These are phyloP conservation scores for Fraxinus ornus DNA, from an alignment of 305 asterid genomes.

Conservation along the genomic window DNA sequence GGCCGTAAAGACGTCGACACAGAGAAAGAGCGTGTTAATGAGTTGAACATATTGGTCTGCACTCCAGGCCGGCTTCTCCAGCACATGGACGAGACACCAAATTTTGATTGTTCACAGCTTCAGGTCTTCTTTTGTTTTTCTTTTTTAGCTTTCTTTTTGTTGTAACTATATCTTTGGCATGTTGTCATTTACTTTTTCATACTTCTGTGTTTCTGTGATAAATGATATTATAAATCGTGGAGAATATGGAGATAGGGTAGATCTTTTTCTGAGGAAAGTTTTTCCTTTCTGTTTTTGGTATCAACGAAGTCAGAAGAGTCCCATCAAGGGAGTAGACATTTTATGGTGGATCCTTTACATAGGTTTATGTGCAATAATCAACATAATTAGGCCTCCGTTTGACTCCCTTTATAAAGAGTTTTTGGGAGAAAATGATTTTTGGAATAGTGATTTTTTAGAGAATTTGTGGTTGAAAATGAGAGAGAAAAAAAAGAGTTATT, in stretches of 20 bases:
- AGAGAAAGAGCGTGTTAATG: conserved; percentile 83
- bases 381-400: background rate
- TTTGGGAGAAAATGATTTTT: background rate
- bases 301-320: background rate
- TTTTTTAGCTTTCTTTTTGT: background rate
- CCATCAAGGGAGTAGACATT: background rate
- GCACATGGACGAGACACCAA: conserved; percentile 98
- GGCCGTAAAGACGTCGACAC: conserved; percentile 82
- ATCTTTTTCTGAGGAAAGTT: background rate
- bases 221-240: background rate
- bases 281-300: background rate
- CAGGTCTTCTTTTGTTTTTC: conserved; percentile 57
- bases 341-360: background rate
- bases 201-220: background rate
- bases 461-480: background rate
- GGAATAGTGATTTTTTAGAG: background rate
- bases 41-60: conserved; percentile 83
- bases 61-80: conserved; percentile 98
- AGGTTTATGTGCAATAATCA: background rate
- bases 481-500: background rate
- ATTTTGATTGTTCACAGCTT: conserved; percentile 90
- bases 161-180: background rate
- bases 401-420: background rate
- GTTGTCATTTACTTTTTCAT: background rate
- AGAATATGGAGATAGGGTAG: background rate